Conservation (phyloP, 2,329 filamentous ascomycete genomes). For the Colletotrichum limetticola region DNA sequence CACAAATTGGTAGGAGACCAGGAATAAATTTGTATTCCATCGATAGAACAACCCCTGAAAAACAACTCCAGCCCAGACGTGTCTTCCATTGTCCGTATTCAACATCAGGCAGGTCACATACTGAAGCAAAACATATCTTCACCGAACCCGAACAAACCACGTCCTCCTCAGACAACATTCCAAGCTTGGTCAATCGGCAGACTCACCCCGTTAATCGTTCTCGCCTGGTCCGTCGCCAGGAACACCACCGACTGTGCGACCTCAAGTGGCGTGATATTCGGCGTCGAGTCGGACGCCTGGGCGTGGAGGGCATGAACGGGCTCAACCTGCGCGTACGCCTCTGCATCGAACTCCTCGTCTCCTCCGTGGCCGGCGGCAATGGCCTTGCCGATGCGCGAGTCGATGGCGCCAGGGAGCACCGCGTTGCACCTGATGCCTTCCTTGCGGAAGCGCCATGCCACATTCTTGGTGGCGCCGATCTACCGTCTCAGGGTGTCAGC, state of each 20-base stretch:
- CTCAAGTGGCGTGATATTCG: slow-evolving; percentile 43
- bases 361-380: slow-evolving; percentile 36
- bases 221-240: slow-evolving; percentile 47
- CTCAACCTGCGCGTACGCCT: slow-evolving; percentile 39
- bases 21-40: background rate
- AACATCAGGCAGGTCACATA: background rate
- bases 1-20: background rate
- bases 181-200: slow-evolving; percentile 50
- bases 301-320: slow-evolving; percentile 46
- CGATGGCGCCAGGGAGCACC: slow-evolving; percentile 46
- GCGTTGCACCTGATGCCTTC: slow-evolving; percentile 47
- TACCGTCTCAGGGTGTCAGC: slow-evolving; percentile 29
- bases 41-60: background rate
- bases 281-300: slow-evolving; percentile 33
- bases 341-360: slow-evolving; percentile 39
- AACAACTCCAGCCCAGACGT: background rate
- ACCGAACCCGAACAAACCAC: background rate
- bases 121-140: no score
- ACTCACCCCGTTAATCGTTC: slow-evolving; percentile 47
- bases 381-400: slow-evolving; percentile 43
- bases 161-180: slow-evolving; percentile 42
- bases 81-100: no score
- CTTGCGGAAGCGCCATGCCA: slow-evolving; percentile 56
- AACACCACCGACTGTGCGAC: slow-evolving; percentile 51
- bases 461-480: slow-evolving; percentile 58